Conservation (phyloP, 2,329 filamentous ascomycete species). For the Claviceps pazoutovae region DNA sequence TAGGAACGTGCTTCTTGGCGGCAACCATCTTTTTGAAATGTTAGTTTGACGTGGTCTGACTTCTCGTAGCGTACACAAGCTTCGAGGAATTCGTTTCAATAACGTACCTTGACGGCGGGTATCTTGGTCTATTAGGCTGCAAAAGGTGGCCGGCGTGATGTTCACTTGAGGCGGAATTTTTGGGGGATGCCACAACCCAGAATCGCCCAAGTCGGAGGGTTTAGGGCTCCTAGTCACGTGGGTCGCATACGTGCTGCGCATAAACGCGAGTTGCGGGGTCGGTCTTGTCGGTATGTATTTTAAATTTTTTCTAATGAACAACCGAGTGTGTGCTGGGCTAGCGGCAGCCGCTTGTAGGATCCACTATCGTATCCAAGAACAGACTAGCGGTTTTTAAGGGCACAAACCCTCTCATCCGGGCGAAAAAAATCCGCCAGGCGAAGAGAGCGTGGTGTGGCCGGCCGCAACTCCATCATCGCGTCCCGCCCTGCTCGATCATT, state of each 20-base stretch:
- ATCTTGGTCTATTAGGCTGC: conserved; percentile 22
- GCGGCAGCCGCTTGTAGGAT: background rate
- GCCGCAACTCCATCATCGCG: conserved; percentile 5
- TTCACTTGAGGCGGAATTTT: conserved; percentile 22
- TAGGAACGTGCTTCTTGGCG: conserved; percentile 98
- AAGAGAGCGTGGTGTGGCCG: background rate
- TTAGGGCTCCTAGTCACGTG: conserved; percentile 20
- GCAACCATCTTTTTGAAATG: conserved; percentile 66
- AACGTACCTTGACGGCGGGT: conserved; percentile 28
- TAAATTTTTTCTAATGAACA: background rate
- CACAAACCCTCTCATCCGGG: conserved; percentile 19
- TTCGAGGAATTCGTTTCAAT: background rate
- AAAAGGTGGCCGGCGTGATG: conserved; percentile 21
- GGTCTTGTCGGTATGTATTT: background rate
- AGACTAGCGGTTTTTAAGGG: conserved; percentile 17
- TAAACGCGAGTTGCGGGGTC: background rate
- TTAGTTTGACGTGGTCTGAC: conserved; percentile 12
- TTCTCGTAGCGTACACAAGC: background rate
- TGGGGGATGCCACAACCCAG: conserved; percentile 18
- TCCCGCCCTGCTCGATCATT: conserved; percentile 3
- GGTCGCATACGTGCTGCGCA: background rate
- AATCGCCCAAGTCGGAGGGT: conserved; percentile 17
- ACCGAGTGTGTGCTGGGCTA: background rate
- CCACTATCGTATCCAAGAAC: conserved; percentile 3
- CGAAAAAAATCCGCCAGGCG: conserved; percentile 10